Conservation (phyloP, 2,329 filamentous ascomycete genomes). For the Clarireedia hainanense region DNA sequence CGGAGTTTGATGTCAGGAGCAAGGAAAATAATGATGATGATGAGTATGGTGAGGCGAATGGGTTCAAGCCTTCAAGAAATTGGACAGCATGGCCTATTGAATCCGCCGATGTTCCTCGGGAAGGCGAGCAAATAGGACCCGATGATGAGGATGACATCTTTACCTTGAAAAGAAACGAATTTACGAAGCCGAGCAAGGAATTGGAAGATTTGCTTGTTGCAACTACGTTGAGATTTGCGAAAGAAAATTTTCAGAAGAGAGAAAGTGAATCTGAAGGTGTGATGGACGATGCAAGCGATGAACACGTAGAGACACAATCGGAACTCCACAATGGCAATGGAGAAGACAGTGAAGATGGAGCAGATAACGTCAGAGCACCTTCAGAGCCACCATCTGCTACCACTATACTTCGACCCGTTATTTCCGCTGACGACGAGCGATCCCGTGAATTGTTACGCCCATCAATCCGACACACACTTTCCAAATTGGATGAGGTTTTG, state of each 20-base stretch:
- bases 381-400: background rate
- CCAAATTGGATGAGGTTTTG: slow-evolving; percentile 62
- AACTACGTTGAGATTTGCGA: slow-evolving; percentile 57
- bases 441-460: slow-evolving; percentile 60
- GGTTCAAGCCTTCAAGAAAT: slow-evolving; percentile 44
- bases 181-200: slow-evolving; percentile 45
- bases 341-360: background rate
- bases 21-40: slow-evolving; percentile 23
- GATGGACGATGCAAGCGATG: slow-evolving; percentile 9
- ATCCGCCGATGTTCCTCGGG: slow-evolving; percentile 50
- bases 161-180: slow-evolving; percentile 40
- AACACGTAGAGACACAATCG: slow-evolving; percentile 10
- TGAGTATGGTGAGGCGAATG: slow-evolving; percentile 13
- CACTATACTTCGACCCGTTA: slow-evolving; percentile 35
- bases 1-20: slow-evolving; percentile 9
- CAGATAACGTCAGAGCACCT: slow-evolving; percentile 9
- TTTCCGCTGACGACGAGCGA: slow-evolving; percentile 63
- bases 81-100: slow-evolving; percentile 87
- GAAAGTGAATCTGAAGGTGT: slow-evolving; percentile 11
- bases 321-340: background rate
- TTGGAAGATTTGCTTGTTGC: slow-evolving; percentile 67
- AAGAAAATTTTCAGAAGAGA: slow-evolving; percentile 48
- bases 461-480: slow-evolving; percentile 60
- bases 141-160: slow-evolving; percentile 42
- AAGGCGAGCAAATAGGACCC: slow-evolving; percentile 40